A percentile compares a stretch with the other conserved stretches of the same genome.
phyloP scores from a whole-genome alignment of 1,139 yeast genomes.

The Magnusiomyces paraingens region DNA sequence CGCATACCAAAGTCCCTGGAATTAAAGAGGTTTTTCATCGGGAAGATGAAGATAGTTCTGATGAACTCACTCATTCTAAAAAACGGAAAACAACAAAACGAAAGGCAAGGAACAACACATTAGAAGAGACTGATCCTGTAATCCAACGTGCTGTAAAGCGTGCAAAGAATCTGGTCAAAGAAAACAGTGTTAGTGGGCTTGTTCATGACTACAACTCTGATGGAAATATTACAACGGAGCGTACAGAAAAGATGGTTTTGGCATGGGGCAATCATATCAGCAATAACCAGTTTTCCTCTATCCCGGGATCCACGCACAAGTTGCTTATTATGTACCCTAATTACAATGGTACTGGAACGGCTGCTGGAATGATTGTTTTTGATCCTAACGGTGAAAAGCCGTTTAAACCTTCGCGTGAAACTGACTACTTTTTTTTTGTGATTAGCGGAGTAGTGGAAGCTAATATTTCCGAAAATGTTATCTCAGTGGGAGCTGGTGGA shows the following conservation, averaged over 20 bases:
- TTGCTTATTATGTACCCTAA: conserved; percentile 45
- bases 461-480: conserved; percentile 50
- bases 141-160: background rate
- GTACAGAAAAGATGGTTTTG: conserved; percentile 24
- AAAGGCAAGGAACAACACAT: conserved; percentile 15
- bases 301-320: conserved; percentile 50
- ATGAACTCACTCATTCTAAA: conserved; percentile 10
- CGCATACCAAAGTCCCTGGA: conserved; percentile 24
- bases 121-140: conserved; percentile 11
- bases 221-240: conserved; percentile 37
- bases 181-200: conserved; percentile 2
- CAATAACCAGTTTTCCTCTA: conserved; percentile 33
- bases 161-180: conserved; percentile 4
- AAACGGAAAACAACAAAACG: conserved; percentile 23
- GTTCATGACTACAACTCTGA: conserved; percentile 21
- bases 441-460: conserved; percentile 67
- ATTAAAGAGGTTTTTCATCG: conserved; percentile 25
- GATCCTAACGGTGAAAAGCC: conserved; percentile 55
- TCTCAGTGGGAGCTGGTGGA: conserved; percentile 66
- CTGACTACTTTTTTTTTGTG: conserved; percentile 69
- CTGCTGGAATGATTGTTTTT: conserved; percentile 68
- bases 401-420: conserved; percentile 55
- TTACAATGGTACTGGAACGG: conserved; percentile 36
- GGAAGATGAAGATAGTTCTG: conserved; percentile 7
- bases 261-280: conserved; percentile 62